Evolutionary conservation across 345 rosid species (phyloP), one percentile per base, ranked within the genome.

Genomic region (Hypericum androsaemum): DNA sequence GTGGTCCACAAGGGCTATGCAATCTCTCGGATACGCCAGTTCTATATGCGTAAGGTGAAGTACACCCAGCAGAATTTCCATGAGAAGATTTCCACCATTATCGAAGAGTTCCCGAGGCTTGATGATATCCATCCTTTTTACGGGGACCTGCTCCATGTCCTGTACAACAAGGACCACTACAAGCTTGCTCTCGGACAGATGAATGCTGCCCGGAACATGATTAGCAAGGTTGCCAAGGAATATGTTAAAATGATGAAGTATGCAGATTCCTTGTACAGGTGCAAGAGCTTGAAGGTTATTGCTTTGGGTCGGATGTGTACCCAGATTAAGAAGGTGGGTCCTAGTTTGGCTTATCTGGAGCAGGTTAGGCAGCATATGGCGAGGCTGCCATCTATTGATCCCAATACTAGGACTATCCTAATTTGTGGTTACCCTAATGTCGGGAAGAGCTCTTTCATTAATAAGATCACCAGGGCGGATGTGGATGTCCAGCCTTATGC

Each of bases 331-430:
- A 75, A 77, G 61, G 70, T 79, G 53, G 65, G 77, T 50, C 84
- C 85, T 62, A 81, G 95, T 71, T 77, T 83, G 70, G 94, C 94
- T 50, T 87, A 78, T 58, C 57, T 81, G 0, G 94, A 87, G 62
- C 89, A 87, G 69, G 81, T 84, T 56, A 79, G 96, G 52, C 96
- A 83, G 56, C 96, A 87, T 47, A 87, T 87, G 96, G 96, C 96
- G 1, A 87, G 85, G 75, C 72, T 83, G 43, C 89, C 96, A 64
- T 87, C 96, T 0, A 80, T 87, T 62, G 89, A 81, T 22, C 89
- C 83, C 0, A 87, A 78, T 48, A 83, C 87, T 8, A 66, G 89
- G 12, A 81, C 94, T 13, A 69, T 87, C 56, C 64, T 87, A 74
- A 87, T 83, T 39, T 87, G 92, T 63, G 95, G 96, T 6, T 87